Evolutionary conservation across 129 eudicot species (phyloP).

Genomic region (Helianthus annuus): DNA sequence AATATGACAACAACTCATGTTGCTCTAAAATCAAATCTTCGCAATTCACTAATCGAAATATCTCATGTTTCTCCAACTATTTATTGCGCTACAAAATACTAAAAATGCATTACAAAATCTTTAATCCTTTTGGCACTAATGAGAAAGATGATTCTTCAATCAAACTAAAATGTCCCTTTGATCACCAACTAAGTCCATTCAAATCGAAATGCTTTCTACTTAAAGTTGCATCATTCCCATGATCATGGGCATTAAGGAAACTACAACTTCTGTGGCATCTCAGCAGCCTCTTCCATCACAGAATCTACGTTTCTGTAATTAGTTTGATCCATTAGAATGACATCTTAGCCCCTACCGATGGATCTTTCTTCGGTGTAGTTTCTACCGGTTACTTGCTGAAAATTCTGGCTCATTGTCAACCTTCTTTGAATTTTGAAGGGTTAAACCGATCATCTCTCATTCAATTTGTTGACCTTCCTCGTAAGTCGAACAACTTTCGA

Average conservation of each 20-base stretch:
- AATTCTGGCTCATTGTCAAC: too few relatives aligned
- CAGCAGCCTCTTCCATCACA: constrained; percentile 39
- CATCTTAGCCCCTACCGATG: constrained; percentile 25
- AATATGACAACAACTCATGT: constrained; percentile 26
- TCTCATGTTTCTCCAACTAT: constrained; percentile 30
- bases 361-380: constrained; percentile 12
- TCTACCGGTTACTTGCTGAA: constrained; percentile 7
- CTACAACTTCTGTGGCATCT: constrained; percentile 42
- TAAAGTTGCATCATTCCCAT: constrained; percentile 52
- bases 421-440: too few relatives aligned
- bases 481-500: too few relatives aligned
- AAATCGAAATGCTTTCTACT: constrained; percentile 73
- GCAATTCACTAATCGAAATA: constrained; percentile 19
- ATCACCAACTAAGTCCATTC: constrained; percentile 81
- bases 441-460: too few relatives aligned
- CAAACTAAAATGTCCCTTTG: not conserved
- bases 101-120: constrained; percentile 33
- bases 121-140: constrained; percentile 10
- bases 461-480: too few relatives aligned
- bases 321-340: constrained; percentile 31
- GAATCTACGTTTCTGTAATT: constrained; percentile 29
- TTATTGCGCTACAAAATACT: constrained; percentile 33
- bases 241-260: constrained; percentile 54
- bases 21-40: constrained; percentile 29
- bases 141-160: constrained; percentile 18